These are phyloP conservation scores for Tricholoma hemisulphureum DNA, from an alignment of 768 basidiomycete species.

Conservation along the genomic window DNA sequence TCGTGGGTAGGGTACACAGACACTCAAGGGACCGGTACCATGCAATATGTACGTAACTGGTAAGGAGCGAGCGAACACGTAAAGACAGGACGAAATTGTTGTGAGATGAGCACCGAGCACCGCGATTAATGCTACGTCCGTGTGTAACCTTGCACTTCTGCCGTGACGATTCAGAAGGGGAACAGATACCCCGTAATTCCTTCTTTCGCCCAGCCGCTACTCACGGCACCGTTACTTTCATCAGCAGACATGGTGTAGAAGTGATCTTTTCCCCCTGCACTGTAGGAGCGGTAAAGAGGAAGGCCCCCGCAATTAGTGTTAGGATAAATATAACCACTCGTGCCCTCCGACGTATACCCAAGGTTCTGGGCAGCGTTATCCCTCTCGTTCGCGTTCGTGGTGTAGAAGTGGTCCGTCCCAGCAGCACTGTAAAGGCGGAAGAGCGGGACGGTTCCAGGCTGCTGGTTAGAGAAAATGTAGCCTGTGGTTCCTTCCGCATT, in stretches of 20 bases:
- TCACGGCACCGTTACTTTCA: neutral
- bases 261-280: neutral
- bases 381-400: neutral
- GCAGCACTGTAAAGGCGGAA: neutral
- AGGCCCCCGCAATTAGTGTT: neutral
- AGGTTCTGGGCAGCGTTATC: neutral
- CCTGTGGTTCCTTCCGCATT: constrained; percentile 1
- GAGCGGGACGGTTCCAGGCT: neutral
- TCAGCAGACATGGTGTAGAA: neutral
- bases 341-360: neutral
- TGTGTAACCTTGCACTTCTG: too few species aligned
- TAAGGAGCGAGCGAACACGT: too few species aligned
- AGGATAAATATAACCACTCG: neutral
- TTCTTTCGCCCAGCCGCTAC: neutral
- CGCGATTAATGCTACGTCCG: too few species aligned
- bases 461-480: neutral
- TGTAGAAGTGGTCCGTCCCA: neutral
- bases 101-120: too few species aligned
- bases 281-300: neutral
- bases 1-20: too few species aligned
- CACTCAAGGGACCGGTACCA: too few species aligned
- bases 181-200: neutral
- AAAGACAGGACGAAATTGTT: too few species aligned
- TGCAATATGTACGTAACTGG: too few species aligned
- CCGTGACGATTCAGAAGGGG: neutral